phyloP scores from a whole-genome alignment of 2,329 filamentous ascomycete species.

The Helotiales sp. region DNA sequence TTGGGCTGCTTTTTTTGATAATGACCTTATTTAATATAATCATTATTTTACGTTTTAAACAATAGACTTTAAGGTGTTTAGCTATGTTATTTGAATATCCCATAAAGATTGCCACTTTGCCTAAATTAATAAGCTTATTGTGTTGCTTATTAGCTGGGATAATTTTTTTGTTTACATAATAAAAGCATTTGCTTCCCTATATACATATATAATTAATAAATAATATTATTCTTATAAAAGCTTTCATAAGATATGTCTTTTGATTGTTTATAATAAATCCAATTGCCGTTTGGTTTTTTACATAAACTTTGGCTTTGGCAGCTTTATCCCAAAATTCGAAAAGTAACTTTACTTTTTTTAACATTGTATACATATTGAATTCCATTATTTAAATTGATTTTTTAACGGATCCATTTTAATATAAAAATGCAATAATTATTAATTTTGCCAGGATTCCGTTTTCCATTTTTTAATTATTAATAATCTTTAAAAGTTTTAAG shows the following conservation, averaged over 20 bases:
- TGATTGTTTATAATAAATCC: neutral
- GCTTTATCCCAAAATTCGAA: neutral
- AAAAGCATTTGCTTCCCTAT: neutral
- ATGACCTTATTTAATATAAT: slow-evolving; percentile 8
- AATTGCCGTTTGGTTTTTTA: neutral
- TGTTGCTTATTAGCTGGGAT: neutral
- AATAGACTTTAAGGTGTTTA: slow-evolving; percentile 2
- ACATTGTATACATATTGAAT: too few species aligned
- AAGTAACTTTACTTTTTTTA: neutral
- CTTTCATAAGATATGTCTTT: neutral
- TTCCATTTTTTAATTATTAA: too few species aligned
- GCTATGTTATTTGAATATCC: neutral
- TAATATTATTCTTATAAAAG: neutral
- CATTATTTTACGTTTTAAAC: too few species aligned
- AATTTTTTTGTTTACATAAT: neutral
- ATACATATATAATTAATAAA: neutral
- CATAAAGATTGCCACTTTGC: neutral
- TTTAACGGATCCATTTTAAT: too few species aligned
- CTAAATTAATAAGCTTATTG: neutral
- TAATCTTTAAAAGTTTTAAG: too few species aligned
- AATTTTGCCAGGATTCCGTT: too few species aligned
- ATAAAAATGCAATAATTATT: too few species aligned
- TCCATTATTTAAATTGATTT: too few species aligned
- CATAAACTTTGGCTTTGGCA: neutral
- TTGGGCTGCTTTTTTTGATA: slow-evolving; percentile 1